phyloP scores from a whole-genome alignment of 352 stramenopile species.

The Discostella stelligera region DNA sequence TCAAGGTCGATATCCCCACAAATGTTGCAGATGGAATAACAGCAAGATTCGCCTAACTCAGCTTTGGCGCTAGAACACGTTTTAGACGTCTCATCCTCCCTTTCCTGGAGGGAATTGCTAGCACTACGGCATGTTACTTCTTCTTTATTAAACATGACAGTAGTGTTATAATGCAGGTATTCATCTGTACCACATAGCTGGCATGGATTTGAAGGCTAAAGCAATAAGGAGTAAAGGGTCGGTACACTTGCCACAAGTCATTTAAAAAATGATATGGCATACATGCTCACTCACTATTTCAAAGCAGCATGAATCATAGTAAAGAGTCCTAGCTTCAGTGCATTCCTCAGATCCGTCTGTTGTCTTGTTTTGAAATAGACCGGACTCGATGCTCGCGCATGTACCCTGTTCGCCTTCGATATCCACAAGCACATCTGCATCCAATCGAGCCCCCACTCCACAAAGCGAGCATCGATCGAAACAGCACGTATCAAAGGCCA shows the following conservation, averaged over 20 bases:
- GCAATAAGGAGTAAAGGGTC: constrained; percentile 6
- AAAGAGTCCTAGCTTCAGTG: constrained; percentile 30
- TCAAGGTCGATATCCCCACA: constrained; percentile 55
- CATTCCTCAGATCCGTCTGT: constrained; percentile 41
- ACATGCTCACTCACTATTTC: constrained; percentile 43
- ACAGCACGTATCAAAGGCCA: constrained; percentile 41
- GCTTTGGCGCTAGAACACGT: constrained; percentile 42
- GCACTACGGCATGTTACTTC: constrained; percentile 50
- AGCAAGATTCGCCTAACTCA: constrained; percentile 47
- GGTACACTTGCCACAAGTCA: not conserved
- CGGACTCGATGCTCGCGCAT: constrained; percentile 46
- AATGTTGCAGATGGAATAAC: constrained; percentile 58
- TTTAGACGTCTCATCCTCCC: constrained; percentile 37
- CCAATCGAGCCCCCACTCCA: constrained; percentile 46
- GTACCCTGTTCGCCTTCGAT: constrained; percentile 28
- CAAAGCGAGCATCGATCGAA: constrained; percentile 63
- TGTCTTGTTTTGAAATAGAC: constrained; percentile 47
- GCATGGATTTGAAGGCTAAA: constrained; percentile 37
- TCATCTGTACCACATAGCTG: constrained; percentile 52
- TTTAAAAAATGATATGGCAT: constrained; percentile 1
- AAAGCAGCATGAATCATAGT: constrained; percentile 64
- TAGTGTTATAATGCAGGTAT: constrained; percentile 52
- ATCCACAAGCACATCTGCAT: constrained; percentile 50
- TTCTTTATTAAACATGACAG: constrained; percentile 53
- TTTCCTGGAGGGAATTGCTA: constrained; percentile 52